phyloP scores from a whole-genome alignment of 2,329 filamentous ascomycete species.

The Rhynchosporium secalis region DNA sequence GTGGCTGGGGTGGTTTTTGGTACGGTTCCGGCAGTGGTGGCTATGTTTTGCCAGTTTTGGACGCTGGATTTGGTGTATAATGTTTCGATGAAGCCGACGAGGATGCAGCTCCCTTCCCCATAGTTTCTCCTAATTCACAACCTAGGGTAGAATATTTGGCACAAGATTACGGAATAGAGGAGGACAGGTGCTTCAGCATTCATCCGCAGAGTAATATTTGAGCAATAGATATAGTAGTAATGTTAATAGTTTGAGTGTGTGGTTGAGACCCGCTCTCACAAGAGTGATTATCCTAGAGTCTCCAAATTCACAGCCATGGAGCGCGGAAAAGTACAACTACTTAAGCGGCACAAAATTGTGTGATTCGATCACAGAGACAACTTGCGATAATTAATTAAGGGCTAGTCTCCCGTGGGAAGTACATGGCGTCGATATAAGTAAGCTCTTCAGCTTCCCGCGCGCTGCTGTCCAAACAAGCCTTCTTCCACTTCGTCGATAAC shows the following conservation, averaged over 20 bases:
- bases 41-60: slow-evolving; percentile 69
- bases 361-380: background rate
- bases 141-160: slow-evolving; percentile 41
- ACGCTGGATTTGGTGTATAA: slow-evolving; percentile 68
- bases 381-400: background rate
- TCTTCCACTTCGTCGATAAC: background rate
- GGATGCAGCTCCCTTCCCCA: background rate
- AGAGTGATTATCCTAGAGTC: background rate
- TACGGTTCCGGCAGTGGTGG: slow-evolving; percentile 65
- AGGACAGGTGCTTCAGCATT: background rate
- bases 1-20: slow-evolving; percentile 68
- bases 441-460: background rate
- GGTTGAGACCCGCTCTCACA: background rate
- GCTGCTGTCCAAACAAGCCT: background rate
- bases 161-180: background rate
- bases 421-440: background rate
- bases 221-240: background rate
- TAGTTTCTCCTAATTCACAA: background rate
- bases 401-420: background rate
- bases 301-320: too few species aligned
- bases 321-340: too few species aligned
- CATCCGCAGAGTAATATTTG: background rate
- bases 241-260: background rate
- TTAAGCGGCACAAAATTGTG: background rate
- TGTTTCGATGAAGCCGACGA: slow-evolving; percentile 65